Conservation (phyloP, 352 stramenopile species). For the Lagenidium sp. region DNA sequence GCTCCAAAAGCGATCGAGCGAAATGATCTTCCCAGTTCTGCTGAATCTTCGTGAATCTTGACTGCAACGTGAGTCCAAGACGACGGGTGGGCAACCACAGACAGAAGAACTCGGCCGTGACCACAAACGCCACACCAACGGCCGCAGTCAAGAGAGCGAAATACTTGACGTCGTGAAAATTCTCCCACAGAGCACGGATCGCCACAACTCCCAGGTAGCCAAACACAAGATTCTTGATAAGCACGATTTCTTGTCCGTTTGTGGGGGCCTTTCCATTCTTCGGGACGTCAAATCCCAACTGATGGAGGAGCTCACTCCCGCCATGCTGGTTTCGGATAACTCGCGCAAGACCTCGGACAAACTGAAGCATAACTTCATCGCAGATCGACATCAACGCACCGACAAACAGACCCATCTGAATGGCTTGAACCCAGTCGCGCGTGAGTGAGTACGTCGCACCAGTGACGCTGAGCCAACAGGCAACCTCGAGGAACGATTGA, state of each 20-base stretch:
- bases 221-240: constrained; percentile 78
- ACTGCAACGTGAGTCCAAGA: constrained; percentile 64
- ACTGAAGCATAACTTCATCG: constrained; percentile 65
- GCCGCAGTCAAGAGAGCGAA: constrained; percentile 59
- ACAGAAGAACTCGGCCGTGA: constrained; percentile 70
- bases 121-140: constrained; percentile 59
- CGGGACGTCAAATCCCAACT: constrained; percentile 62
- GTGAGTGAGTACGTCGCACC: constrained; percentile 52
- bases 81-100: constrained; percentile 69
- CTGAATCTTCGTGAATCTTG: constrained; percentile 46
- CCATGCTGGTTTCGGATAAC: constrained; percentile 66
- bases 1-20: constrained; percentile 42
- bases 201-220: constrained; percentile 59
- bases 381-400: constrained; percentile 76
- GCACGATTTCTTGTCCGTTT: constrained; percentile 49
- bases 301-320: constrained; percentile 40
- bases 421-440: constrained; percentile 40
- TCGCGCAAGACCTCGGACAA: constrained; percentile 45
- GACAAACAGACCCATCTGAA: constrained; percentile 66
- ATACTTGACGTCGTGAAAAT: constrained; percentile 63
- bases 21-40: constrained; percentile 54
- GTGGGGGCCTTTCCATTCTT: constrained; percentile 59
- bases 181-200: constrained; percentile 49
- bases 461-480: constrained; percentile 65
- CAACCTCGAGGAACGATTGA: constrained; percentile 74